These are phyloP conservation scores for Fusarium lyarnte DNA, from an alignment of 2,329 filamentous ascomycete genomes.

Conservation along the genomic window DNA sequence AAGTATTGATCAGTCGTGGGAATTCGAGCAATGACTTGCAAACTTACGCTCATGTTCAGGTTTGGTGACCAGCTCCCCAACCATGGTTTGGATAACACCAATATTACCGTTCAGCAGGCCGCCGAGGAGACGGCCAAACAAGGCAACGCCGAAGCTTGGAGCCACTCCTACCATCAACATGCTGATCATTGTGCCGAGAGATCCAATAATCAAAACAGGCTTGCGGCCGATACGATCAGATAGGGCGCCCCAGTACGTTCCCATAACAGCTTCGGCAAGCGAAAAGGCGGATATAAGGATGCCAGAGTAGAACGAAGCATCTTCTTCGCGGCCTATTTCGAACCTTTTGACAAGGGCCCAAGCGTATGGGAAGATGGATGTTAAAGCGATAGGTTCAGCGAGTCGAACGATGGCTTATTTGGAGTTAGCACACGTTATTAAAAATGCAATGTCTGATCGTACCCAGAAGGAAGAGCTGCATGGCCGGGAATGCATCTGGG, in stretches of 20 bases:
- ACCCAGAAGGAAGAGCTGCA: constrained; percentile 88
- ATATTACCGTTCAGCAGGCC: constrained; percentile 92
- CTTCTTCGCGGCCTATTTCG: constrained; percentile 73
- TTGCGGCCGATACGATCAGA: constrained; percentile 87
- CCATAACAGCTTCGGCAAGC: constrained; percentile 82
- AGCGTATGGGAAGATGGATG: constrained; percentile 92
- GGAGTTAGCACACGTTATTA: constrained; percentile 45
- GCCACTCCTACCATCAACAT: constrained; percentile 86
- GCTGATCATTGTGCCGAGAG: constrained; percentile 82
- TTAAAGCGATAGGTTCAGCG: constrained; percentile 91
- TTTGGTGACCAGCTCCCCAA: constrained; percentile 84
- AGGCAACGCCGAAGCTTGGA: constrained; percentile 83
- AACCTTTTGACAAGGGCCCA: constrained; percentile 85
- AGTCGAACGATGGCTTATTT: constrained; percentile 86
- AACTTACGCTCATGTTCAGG: constrained; percentile 87
- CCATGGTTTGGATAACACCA: constrained; percentile 91
- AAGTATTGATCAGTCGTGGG: constrained; percentile 2
- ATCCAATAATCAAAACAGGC: constrained; percentile 83
- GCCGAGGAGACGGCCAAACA: constrained; percentile 78
- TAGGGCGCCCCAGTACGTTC: constrained; percentile 87
- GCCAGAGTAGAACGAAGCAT: constrained; percentile 89
- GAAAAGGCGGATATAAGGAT: constrained; percentile 88
- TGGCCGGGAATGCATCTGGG: constrained; percentile 79
- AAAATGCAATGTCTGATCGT: constrained; percentile 62
- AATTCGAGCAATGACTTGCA: background rate